A percentile compares a stretch with the other conserved stretches of the same genome.
phyloP scores from a whole-genome alignment of 1,139 yeast species.

The Geotrichum candidum region DNA sequence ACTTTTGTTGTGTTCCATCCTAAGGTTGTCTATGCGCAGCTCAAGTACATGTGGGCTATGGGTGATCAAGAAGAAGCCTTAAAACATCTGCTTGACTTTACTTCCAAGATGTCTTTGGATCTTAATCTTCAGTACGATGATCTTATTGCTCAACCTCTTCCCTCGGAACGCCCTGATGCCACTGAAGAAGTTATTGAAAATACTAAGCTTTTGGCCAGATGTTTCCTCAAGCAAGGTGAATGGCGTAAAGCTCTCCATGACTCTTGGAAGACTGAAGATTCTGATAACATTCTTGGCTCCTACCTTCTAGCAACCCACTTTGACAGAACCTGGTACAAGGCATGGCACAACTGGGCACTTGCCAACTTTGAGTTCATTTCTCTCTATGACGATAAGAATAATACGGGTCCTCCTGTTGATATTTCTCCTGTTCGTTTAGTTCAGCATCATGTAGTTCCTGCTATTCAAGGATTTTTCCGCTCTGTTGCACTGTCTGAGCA shows the following conservation, averaged over 20 bases:
- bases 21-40: slow-evolving; percentile 92
- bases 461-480: slow-evolving; percentile 91
- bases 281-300: slow-evolving; percentile 79
- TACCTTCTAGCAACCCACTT: slow-evolving; percentile 91
- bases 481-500: slow-evolving; percentile 84
- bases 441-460: slow-evolving; percentile 86
- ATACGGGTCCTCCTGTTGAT: slow-evolving; percentile 24
- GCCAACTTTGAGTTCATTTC: slow-evolving; percentile 95
- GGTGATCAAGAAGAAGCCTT: slow-evolving; percentile 86
- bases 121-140: slow-evolving; percentile 48
- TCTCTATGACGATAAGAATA: slow-evolving; percentile 32
- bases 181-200: slow-evolving; percentile 76
- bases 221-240: slow-evolving; percentile 95
- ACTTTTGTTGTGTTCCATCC: slow-evolving; percentile 40
- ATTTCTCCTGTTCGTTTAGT: slow-evolving; percentile 48
- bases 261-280: slow-evolving; percentile 72
- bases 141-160: slow-evolving; percentile 81
- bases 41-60: slow-evolving; percentile 95
- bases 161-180: slow-evolving; percentile 66
- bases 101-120: slow-evolving; percentile 85
- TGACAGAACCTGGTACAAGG: slow-evolving; percentile 90
- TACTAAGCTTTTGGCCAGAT: slow-evolving; percentile 83
- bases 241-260: slow-evolving; percentile 85
- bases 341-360: slow-evolving; percentile 99
- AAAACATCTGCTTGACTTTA: slow-evolving; percentile 78